Evolutionary conservation across 495 filamentous ascomycete genomes (phyloP).

Genomic region (Annulohypoxylon bovei): DNA sequence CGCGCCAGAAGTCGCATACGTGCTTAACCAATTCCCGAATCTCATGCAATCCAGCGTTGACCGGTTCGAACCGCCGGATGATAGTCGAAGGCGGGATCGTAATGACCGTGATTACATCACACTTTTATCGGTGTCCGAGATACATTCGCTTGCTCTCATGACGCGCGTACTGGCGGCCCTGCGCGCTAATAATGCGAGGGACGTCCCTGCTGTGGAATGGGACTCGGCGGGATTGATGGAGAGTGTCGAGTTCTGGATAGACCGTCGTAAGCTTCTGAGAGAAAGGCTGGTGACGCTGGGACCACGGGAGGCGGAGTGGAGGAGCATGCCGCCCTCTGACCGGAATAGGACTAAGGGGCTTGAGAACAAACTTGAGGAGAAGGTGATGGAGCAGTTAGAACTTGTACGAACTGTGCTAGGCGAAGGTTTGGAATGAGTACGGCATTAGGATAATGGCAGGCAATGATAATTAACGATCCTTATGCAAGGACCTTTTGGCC

Average conservation of each 20-base stretch:
- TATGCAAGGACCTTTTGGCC: not conserved
- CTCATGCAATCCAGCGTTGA: conserved; percentile 72
- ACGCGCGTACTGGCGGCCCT: conserved; percentile 70
- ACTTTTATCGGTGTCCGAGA: conserved; percentile 75
- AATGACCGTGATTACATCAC: conserved; percentile 65
- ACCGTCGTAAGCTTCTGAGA: conserved; percentile 67
- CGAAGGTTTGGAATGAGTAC: conserved; percentile 50
- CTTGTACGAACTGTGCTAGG: conserved; percentile 60
- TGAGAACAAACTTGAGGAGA: conserved; percentile 77
- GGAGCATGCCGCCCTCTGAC: conserved; percentile 60
- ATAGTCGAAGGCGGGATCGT: conserved; percentile 55
- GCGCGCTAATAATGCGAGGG: conserved; percentile 67
- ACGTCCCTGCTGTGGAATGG: conserved; percentile 76
- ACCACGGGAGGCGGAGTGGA: conserved; percentile 74
- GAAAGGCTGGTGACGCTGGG: conserved; percentile 76
- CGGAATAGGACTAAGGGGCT: conserved; percentile 46
- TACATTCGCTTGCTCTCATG: conserved; percentile 79
- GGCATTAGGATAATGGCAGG: conserved; percentile 13
- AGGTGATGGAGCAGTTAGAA: conserved; percentile 71
- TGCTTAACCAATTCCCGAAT: conserved; percentile 84
- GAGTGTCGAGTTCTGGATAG: conserved; percentile 80
- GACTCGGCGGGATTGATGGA: conserved; percentile 74
- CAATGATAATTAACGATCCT: conserved; percentile 5
- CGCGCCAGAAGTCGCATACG: conserved; percentile 83
- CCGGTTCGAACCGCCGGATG: conserved; percentile 65